A percentile compares a stretch with the other conserved stretches of the same genome.
Conservation (phyloP, 495 filamentous ascomycete species). For the Penicillium canariense region DNA sequence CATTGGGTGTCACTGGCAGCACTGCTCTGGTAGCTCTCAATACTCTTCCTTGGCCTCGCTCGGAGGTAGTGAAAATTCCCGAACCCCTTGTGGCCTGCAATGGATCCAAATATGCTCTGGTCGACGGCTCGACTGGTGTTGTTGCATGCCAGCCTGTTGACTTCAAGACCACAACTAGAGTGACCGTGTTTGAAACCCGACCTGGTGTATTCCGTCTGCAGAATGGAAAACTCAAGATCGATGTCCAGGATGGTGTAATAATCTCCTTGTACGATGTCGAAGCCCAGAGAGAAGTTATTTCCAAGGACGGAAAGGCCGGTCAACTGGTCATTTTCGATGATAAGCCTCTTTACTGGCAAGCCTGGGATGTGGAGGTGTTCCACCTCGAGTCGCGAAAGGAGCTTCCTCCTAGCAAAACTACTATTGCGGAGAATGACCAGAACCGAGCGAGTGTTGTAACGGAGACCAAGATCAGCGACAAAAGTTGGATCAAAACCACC, state of each 20-base stretch:
- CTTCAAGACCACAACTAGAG: slow-evolving; percentile 43
- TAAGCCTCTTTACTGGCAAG: slow-evolving; percentile 98
- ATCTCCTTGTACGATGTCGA: slow-evolving; percentile 75
- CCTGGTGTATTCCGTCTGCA: slow-evolving; percentile 73
- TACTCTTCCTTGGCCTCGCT: slow-evolving; percentile 79
- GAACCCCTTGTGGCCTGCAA: slow-evolving; percentile 23
- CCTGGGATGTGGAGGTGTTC: slow-evolving; percentile 97
- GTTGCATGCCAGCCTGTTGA: slow-evolving; percentile 51
- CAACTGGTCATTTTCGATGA: slow-evolving; percentile 96
- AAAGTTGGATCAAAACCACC: slow-evolving; percentile 83
- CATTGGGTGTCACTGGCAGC: slow-evolving; percentile 55
- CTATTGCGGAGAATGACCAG: slow-evolving; percentile 66
- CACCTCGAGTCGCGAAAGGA: slow-evolving; percentile 85
- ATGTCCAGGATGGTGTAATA: slow-evolving; percentile 71
- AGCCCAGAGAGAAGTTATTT: slow-evolving; percentile 71
- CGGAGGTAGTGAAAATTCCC: slow-evolving; percentile 65
- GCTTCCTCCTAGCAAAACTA: slow-evolving; percentile 61
- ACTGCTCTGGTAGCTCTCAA: slow-evolving; percentile 61
- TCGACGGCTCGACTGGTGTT: slow-evolving; percentile 43
- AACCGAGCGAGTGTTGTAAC: slow-evolving; percentile 77
- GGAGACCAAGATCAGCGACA: slow-evolving; percentile 79
- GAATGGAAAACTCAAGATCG: slow-evolving; percentile 70
- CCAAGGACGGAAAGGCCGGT: slow-evolving; percentile 77
- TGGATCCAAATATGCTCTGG: slow-evolving; percentile 45
- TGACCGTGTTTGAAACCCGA: slow-evolving; percentile 61